Evolutionary conservation across 1,139 yeast genomes (phyloP), one percentile per base, ranked within the genome.

Genomic region (Geotrichum siamense): DNA sequence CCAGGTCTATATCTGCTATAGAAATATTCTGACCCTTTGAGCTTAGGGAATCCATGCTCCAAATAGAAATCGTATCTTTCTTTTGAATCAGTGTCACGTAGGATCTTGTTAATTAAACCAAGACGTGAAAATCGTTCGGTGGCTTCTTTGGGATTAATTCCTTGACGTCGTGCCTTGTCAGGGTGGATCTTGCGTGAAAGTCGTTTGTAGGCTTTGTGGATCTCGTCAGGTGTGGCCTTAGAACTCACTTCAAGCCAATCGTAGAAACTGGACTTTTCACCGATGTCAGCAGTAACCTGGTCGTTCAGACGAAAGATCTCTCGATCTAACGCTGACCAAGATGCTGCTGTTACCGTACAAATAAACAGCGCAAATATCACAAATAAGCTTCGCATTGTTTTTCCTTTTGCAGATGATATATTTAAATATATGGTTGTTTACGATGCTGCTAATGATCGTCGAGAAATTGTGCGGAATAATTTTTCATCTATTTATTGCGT

Each of bases 11-110:
- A 69, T 29, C 72, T 54, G 23, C 54, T 47, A 51, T 64, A 65
- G 39, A 59, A 57, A 49, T 63, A 67, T 39, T 61, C 66, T 25
- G 66, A 59, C 20, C 67, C 68, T 38, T 74, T 78, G 76, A 84
- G 85, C 48, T 72, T 72, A 3, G 98, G 99, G 64, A 91, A 91
- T 2, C 98, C 99, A 53, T 79, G 76, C 31, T 74, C 70, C 47
- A 83, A 68, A 64, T 85, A 91, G 62, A 79, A 89, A 61, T 91
- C 97, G 61, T 91, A 91, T 15, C 91, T 71, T 52, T 79, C 81
- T 49, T 82, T 76, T 13, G 55, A 51, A 48, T 75, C 72, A 8
- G 76, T 70, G 40, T 75, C 74, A 50, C 87, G 69, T 48, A 89
- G 71, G 45, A 87, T 79, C 56, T 82, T 76, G 38, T 86, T 82